These are phyloP conservation scores for Hypoxylon rickii DNA, from an alignment of 495 filamentous ascomycete genomes.

Conservation along the genomic window DNA sequence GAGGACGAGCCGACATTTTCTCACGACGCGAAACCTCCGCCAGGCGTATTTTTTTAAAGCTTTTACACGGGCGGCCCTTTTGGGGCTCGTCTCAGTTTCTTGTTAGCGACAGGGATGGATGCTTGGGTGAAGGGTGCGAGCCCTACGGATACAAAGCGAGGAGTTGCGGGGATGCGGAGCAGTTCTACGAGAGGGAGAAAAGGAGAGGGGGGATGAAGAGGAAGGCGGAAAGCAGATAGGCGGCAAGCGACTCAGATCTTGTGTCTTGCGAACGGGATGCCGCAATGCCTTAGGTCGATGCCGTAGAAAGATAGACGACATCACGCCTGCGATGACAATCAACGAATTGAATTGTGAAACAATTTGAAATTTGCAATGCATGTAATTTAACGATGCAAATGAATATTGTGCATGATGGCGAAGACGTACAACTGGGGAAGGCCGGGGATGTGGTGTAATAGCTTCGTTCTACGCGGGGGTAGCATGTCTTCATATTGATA, in stretches of 20 bases:
- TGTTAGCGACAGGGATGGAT: too few relatives aligned
- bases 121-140: background rate
- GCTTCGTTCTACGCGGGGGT: too few relatives aligned
- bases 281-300: conserved; percentile 3
- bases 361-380: too few relatives aligned
- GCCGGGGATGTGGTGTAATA: too few relatives aligned
- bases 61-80: conserved; percentile 6
- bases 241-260: conserved; percentile 1
- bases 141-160: conserved; percentile 15
- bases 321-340: conserved; percentile 28
- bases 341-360: conserved; percentile 15
- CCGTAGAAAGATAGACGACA: conserved; percentile 10
- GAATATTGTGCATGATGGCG: too few relatives aligned
- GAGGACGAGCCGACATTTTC: conserved; percentile 9
- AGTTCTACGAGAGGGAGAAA: too few relatives aligned
- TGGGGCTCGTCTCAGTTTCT: background rate
- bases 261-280: conserved; percentile 4
- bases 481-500: too few relatives aligned
- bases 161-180: too few relatives aligned
- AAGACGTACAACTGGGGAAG: too few relatives aligned
- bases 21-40: conserved; percentile 11
- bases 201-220: background rate
- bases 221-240: background rate
- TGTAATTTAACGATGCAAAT: too few relatives aligned
- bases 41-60: conserved; percentile 15